Base-by-base conservation (phyloP, 2,329 filamentous ascomycete genomes). In the Cercospora janseana region DNA sequence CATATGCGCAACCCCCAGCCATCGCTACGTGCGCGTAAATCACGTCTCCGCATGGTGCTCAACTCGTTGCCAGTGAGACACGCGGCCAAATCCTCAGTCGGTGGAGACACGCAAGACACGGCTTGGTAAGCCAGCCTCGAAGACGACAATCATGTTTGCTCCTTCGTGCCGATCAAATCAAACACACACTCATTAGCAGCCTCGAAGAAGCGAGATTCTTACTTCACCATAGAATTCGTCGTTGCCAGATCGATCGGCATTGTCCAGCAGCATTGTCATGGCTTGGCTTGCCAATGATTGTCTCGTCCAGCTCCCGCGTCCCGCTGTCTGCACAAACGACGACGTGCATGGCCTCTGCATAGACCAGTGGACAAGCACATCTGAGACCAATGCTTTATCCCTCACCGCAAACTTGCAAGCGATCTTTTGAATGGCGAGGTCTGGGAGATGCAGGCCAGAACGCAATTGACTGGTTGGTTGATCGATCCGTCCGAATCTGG, bases 371-470 rank as follows among this genome's bases (percentile, higher is more conserved):
- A 29, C 49, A 55, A 55, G 49, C 50, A 46, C 48, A 51, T 57
- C 48, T 52, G 50, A 59, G 52, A 56, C 49, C 54, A 40, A 48
- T 53, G 59, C 60, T 60, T 62, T 63, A 60, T 63, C 47, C 50
- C 55, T 59, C 60, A 62, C 59, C 59, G 62, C 62, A 63, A 63
- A 60, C 59, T 58, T 47, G 44, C 21, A 16, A 20, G 13, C 15
- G 23, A 29, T 45, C 18, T 34, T 31, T 40, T 16, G 42, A 27
- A 35, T 32, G 26, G 45, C 42, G 27, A 21, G 52, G 28, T 40
- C 54, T 51, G 51, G 18, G 9, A 20, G 10, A 34, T 29, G 16
- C 32, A 49, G 51, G 52, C 52, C 13, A 45, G 54, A 46, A 56
- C 55, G 54, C 52, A 44, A 38, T 40, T 54, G 50, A 41, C 38